Percentiles rank a stretch among this genome's conserved stretches.
phyloP scores from a whole-genome alignment of 2,329 filamentous ascomycete species.

The Apiospora marii region DNA sequence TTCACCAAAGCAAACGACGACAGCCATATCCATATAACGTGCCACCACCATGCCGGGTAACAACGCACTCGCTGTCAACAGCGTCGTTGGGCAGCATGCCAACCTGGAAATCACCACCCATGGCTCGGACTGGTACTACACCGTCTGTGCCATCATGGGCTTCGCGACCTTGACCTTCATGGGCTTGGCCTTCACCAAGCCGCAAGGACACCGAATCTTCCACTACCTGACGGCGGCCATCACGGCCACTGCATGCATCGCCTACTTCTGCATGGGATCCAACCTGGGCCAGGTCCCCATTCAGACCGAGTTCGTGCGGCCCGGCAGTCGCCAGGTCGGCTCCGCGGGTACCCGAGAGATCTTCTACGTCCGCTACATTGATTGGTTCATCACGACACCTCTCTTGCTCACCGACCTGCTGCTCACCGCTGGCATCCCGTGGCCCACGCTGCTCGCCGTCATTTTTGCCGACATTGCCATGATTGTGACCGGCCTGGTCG shows the following conservation, averaged over 20 bases:
- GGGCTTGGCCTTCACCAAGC: constrained; percentile 59
- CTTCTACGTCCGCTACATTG: constrained; percentile 72
- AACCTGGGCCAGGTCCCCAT: constrained; percentile 71
- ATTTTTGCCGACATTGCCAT: constrained; percentile 71
- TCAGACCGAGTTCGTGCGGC: constrained; percentile 62
- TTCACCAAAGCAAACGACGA: background rate
- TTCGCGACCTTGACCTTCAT: constrained; percentile 61
- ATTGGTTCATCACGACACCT: constrained; percentile 70
- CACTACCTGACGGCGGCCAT: constrained; percentile 69
- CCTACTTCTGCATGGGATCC: constrained; percentile 73
- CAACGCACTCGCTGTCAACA: constrained; percentile 52
- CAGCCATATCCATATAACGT: too few species aligned
- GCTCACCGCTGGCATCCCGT: constrained; percentile 70
- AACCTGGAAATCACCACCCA: constrained; percentile 65
- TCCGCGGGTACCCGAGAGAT: constrained; percentile 65
- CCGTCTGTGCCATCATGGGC: constrained; percentile 67
- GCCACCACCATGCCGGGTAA: background rate
- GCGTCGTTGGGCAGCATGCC: constrained; percentile 55
- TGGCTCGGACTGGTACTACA: constrained; percentile 70
- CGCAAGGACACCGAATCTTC: constrained; percentile 64
- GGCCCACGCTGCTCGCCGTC: constrained; percentile 68
- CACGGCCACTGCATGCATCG: constrained; percentile 65
- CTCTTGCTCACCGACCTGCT: constrained; percentile 69
- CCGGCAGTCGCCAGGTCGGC: constrained; percentile 50
- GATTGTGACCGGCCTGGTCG: constrained; percentile 72